Percentiles rank a stretch among this genome's conserved stretches.
Evolutionary conservation across 805 yeast species (phyloP).

Genomic region (Isabelozyma rhagii): DNA sequence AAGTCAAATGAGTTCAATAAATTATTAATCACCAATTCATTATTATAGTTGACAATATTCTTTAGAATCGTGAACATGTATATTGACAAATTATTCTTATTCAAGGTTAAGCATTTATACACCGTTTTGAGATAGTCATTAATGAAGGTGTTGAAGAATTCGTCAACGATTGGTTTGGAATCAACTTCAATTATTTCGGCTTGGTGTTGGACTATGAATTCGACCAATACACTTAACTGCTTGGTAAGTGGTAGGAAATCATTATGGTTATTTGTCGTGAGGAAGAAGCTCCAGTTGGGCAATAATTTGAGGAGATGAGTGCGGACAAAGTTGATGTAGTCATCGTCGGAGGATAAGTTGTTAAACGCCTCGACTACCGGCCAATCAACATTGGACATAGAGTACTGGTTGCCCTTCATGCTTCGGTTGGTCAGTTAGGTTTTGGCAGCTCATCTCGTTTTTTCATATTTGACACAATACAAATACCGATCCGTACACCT

Average conservation of each 20-base stretch:
- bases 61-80: slow-evolving; percentile 56
- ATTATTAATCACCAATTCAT: slow-evolving; percentile 51
- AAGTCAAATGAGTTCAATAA: slow-evolving; percentile 69
- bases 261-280: slow-evolving; percentile 50
- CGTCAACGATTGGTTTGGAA: slow-evolving; percentile 6
- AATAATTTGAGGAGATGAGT: slow-evolving; percentile 19
- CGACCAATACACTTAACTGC: slow-evolving; percentile 28
- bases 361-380: neutral
- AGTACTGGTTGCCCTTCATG: neutral
- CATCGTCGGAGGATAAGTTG: neutral
- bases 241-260: slow-evolving; percentile 45
- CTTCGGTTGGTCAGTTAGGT: neutral
- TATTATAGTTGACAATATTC: slow-evolving; percentile 47
- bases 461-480: too few relatives aligned
- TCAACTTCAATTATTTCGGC: slow-evolving; percentile 5
- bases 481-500: too few relatives aligned
- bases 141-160: slow-evolving; percentile 5
- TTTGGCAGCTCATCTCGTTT: neutral
- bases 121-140: slow-evolving; percentile 1
- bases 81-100: neutral
- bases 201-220: slow-evolving; percentile 9
- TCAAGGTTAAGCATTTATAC: neutral
- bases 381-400: slow-evolving; percentile 1
- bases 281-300: slow-evolving; percentile 39
- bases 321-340: neutral